phyloP scores from a whole-genome alignment of 2,329 filamentous ascomycete genomes.

The Nectriaceae sp. region DNA sequence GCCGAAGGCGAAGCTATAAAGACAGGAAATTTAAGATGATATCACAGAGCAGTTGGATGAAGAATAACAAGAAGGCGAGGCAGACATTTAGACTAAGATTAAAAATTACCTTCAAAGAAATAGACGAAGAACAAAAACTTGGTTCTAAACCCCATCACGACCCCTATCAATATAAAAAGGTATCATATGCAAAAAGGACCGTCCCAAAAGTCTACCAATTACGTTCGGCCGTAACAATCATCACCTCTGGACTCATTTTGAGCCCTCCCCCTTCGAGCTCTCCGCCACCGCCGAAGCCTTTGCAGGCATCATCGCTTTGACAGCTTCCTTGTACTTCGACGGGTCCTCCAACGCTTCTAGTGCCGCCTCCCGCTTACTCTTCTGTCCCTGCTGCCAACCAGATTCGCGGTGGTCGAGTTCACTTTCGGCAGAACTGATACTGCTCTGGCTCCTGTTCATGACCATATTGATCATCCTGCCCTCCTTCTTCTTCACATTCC shows the following conservation, averaged over 20 bases:
- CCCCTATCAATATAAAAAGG: background rate
- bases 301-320: conserved; percentile 30
- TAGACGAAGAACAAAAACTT: too few relatives aligned
- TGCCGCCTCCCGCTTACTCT: conserved; percentile 55
- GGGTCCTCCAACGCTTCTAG: conserved; percentile 55
- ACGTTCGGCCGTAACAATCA: conserved; percentile 18
- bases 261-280: conserved; percentile 18
- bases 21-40: too few relatives aligned
- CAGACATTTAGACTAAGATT: too few relatives aligned
- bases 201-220: background rate
- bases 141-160: too few relatives aligned
- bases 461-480: conserved; percentile 55
- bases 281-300: conserved; percentile 19
- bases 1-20: conserved; percentile 23
- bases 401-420: conserved; percentile 49
- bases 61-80: too few relatives aligned
- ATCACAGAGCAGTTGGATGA: too few relatives aligned
- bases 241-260: too few relatives aligned
- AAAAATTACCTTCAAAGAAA: too few relatives aligned
- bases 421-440: conserved; percentile 55
- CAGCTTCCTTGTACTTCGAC: conserved; percentile 41
- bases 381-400: conserved; percentile 40
- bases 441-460: conserved; percentile 56
- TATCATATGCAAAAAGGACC: background rate
- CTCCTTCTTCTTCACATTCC: conserved; percentile 69